phyloP scores from a whole-genome alignment of 2,329 filamentous ascomycete species.

The Fusarium guadeloupense region DNA sequence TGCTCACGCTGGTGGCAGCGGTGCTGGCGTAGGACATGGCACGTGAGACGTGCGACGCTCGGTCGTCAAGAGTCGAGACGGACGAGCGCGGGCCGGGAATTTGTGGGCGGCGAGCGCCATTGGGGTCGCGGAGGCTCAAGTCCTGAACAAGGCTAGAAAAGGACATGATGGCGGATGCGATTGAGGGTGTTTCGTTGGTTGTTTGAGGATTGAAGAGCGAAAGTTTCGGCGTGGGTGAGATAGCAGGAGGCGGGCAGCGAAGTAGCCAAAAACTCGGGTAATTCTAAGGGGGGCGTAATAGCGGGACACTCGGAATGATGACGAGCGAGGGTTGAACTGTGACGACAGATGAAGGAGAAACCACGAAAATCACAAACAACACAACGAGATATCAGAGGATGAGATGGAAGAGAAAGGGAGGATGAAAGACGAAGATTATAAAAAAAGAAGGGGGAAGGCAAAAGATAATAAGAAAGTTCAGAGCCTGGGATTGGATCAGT shows the following conservation, averaged over 20 bases:
- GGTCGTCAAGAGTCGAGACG: conserved; percentile 67
- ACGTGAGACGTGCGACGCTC: conserved; percentile 68
- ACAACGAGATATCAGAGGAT: conserved; percentile 3
- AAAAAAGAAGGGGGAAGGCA: conserved; percentile 1
- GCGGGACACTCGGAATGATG: conserved; percentile 35
- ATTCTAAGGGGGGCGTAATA: conserved; percentile 19
- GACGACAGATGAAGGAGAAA: conserved; percentile 6
- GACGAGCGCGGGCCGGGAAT: conserved; percentile 54
- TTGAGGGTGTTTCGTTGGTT: conserved; percentile 9
- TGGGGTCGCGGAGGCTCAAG: conserved; percentile 66
- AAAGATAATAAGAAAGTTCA: conserved; percentile 11
- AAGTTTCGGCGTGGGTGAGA: conserved; percentile 7
- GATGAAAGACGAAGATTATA: neutral
- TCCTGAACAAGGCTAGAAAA: conserved; percentile 75
- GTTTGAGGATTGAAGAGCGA: conserved; percentile 7
- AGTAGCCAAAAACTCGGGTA: conserved; percentile 39
- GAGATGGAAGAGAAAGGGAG: neutral
- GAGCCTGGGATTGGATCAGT: conserved; percentile 8
- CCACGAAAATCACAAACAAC: conserved; percentile 9
- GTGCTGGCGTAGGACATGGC: conserved; percentile 74
- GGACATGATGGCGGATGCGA: conserved; percentile 59
- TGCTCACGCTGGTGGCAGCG: conserved; percentile 73
- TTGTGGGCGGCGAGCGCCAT: conserved; percentile 57
- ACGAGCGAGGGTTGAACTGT: conserved; percentile 2
- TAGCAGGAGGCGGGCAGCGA: conserved; percentile 1